Evolutionary conservation across 495 filamentous ascomycete genomes (phyloP).

Genomic region (Xylaria grammica): DNA sequence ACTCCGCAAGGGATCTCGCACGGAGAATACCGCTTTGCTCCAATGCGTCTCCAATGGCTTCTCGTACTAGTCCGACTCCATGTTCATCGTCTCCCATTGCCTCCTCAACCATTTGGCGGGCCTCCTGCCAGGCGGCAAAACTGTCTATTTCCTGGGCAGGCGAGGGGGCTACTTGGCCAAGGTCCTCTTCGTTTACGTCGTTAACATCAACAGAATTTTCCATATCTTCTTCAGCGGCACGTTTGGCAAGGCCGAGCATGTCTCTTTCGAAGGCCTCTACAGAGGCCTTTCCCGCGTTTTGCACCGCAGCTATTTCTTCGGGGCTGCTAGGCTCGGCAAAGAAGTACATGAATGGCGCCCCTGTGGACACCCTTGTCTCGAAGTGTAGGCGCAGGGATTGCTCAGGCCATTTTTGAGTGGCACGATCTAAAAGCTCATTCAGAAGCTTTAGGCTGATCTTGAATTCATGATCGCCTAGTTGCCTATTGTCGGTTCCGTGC

Average conservation of each 20-base stretch:
- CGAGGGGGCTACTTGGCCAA: constrained; percentile 33
- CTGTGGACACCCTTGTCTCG: constrained; percentile 67
- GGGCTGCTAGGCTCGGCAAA: constrained; percentile 84
- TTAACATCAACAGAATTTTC: constrained; percentile 27
- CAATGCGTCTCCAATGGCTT: constrained; percentile 50
- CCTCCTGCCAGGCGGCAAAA: constrained; percentile 54
- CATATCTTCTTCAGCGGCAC: constrained; percentile 33
- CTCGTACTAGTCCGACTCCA: constrained; percentile 47
- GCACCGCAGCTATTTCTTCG: constrained; percentile 73
- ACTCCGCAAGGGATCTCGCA: constrained; percentile 40
- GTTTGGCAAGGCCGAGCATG: constrained; percentile 56
- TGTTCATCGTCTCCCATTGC: constrained; percentile 59
- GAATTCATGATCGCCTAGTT: constrained; percentile 87
- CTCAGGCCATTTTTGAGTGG: constrained; percentile 71
- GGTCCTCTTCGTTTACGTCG: constrained; percentile 24
- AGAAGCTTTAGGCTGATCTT: constrained; percentile 76
- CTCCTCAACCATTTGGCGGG: constrained; percentile 59
- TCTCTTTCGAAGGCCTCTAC: constrained; percentile 71
- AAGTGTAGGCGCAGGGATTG: constrained; percentile 84
- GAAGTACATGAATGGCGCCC: constrained; percentile 77
- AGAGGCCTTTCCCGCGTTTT: constrained; percentile 63
- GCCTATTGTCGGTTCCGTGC: constrained; percentile 70
- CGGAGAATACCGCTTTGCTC: constrained; percentile 49
- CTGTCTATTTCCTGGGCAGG: constrained; percentile 32
- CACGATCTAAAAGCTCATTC: constrained; percentile 76